Evolutionary conservation across 495 filamentous ascomycete genomes (phyloP), one percentile per base, ranked within the genome.

Genomic region (Penicillium manginii): DNA sequence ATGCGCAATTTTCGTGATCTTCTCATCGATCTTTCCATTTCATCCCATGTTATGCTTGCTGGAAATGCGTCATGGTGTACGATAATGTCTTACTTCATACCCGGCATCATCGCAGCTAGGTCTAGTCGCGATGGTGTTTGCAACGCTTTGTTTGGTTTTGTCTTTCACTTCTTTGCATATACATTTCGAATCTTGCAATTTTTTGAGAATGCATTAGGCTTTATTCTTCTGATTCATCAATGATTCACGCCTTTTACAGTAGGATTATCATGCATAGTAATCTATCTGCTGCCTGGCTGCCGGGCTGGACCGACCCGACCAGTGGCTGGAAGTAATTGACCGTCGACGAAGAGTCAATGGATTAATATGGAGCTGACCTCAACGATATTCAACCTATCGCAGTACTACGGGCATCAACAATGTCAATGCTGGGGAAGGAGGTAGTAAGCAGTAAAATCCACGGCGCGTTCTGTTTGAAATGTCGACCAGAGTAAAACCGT

Each of bases 31-130:
- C 18, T n/a, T 47, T 14, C 31, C 33, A n/a, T 57, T 31, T 42
- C 31, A 22, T 49, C 9, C n/a, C 33, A 40, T 42, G 9, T 9
- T 49, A 11, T 7, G 19, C 15, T 55, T 48, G n/a, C 37, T 49
- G 47, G 10, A 46, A 60, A 55, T 23, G 51, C 23, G 45, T 45
- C 57, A 64, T 43, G 61, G 60, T 60, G 54, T 55, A 55, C 39
- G 54, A 58, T 54, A 31, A 58, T 48, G 54, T 19, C 19, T 19
- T 43, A 17, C 54, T 52, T 49, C 54, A 52, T 60, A 60, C 51
- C 51, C 29, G 50, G 15, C n/a, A 35, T 31, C 19, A 21, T 19
- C 43, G 26, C 26, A 29, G 6, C 26, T 23, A 17, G 14, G 17
- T 19, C 43, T 7, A 8, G 26, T 29, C 5, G 26, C 26, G 26